Percentiles rank a stretch among this genome's conserved stretches.
Evolutionary conservation across 768 basidiomycete genomes (phyloP).

Genomic region (Hericium coralloides): DNA sequence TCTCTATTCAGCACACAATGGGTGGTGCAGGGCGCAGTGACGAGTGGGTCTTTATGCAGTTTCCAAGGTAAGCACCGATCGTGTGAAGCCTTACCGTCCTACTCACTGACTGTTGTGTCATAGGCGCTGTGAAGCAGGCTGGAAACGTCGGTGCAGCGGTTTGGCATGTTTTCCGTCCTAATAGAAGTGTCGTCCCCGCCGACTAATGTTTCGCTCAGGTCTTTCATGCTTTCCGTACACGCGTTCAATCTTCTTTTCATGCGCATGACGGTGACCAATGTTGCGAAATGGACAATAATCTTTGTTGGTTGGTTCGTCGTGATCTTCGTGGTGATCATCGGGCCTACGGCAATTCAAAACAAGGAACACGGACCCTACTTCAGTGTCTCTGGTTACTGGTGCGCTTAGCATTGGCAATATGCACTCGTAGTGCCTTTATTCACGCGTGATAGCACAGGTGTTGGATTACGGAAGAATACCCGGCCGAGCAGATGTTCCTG

Average conservation of each 20-base stretch:
- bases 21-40: constrained; percentile 20
- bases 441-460: constrained; percentile 22
- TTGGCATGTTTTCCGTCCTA: constrained; percentile 23
- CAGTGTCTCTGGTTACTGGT: constrained; percentile 36
- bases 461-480: constrained; percentile 36
- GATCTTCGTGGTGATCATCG: constrained; percentile 25
- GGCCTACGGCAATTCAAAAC: constrained; percentile 28
- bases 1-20: constrained; percentile 23
- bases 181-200: constrained; percentile 12
- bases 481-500: constrained; percentile 27
- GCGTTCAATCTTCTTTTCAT: constrained; percentile 34
- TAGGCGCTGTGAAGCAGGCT: constrained; percentile 30
- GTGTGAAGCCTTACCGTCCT: background rate
- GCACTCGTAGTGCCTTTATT: background rate
- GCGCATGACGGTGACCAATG: constrained; percentile 18
- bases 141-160: constrained; percentile 36
- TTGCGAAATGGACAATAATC: constrained; percentile 21
- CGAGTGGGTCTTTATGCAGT: constrained; percentile 18
- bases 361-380: constrained; percentile 31
- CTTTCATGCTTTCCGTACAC: constrained; percentile 24
- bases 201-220: constrained; percentile 20
- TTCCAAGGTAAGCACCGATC: constrained; percentile 16
- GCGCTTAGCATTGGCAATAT: background rate
- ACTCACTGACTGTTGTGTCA: background rate
- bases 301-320: constrained; percentile 28